phyloP scores from a whole-genome alignment of 1,284 basidiomycete species.

The Chalciporus sp. region DNA sequence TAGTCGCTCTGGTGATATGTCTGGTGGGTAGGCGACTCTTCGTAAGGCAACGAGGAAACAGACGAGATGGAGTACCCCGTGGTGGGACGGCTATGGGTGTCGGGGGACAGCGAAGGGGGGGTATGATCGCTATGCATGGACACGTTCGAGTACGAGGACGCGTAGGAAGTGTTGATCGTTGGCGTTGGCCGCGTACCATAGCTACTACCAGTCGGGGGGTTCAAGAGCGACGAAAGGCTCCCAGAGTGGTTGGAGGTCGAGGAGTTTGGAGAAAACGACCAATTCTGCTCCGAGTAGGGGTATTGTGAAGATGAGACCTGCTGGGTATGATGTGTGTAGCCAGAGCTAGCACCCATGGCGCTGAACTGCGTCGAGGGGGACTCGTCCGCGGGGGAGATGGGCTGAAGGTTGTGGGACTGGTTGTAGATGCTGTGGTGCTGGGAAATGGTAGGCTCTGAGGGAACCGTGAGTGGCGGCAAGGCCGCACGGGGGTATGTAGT shows the following conservation, averaged over 20 bases:
- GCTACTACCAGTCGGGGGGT: constrained; percentile 58
- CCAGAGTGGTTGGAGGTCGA: constrained; percentile 64
- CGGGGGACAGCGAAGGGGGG: constrained; percentile 73
- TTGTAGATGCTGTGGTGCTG: constrained; percentile 56
- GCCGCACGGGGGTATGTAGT: constrained; percentile 61
- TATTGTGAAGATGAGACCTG: constrained; percentile 62
- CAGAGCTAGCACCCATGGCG: constrained; percentile 46
- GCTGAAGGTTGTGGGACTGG: constrained; percentile 62
- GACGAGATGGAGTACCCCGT: constrained; percentile 83
- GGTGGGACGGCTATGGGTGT: constrained; percentile 67
- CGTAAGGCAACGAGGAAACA: constrained; percentile 71
- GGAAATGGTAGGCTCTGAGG: constrained; percentile 64
- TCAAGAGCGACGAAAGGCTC: constrained; percentile 76
- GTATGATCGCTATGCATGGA: constrained; percentile 68
- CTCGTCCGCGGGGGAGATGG: constrained; percentile 68
- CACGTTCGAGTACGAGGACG: constrained; percentile 65
- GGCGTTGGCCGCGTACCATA: constrained; percentile 59
- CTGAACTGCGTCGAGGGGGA: constrained; percentile 61
- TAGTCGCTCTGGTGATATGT: constrained; percentile 56
- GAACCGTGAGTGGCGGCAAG: constrained; percentile 80
- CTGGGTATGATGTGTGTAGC: constrained; percentile 37
- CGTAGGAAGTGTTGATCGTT: constrained; percentile 71
- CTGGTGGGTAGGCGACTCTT: constrained; percentile 53
- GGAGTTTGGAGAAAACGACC: constrained; percentile 61
- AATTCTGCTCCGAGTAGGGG: constrained; percentile 57